Conservation (phyloP, 345 rosid species). For the Ricinus communis region DNA sequence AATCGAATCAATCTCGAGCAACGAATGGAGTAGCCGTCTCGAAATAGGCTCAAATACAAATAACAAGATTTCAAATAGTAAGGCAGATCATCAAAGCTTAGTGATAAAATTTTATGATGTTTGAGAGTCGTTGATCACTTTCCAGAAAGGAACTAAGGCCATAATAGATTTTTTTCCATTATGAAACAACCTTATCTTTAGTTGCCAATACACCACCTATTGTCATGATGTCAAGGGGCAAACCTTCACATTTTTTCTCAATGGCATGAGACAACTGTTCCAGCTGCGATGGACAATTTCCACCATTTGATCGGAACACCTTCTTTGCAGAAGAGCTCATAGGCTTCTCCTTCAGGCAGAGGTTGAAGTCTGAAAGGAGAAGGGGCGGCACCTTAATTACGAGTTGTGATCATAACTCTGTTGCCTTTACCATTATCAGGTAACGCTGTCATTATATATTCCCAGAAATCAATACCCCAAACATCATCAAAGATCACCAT, state of each 20-base stretch:
- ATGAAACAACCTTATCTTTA: background rate
- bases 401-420: slow-evolving; percentile 39
- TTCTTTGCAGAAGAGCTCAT: background rate
- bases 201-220: slow-evolving; percentile 15
- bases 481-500: slow-evolving; percentile 37
- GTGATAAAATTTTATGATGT: slow-evolving; percentile 1
- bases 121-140: background rate
- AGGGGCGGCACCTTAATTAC: slow-evolving; percentile 26
- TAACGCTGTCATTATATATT: slow-evolving; percentile 32
- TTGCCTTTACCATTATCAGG: slow-evolving; percentile 31
- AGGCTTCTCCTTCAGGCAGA: background rate
- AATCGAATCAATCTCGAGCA: background rate
- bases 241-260: slow-evolving; percentile 16
- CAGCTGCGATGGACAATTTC: slow-evolving; percentile 6
- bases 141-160: background rate
- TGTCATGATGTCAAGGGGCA: slow-evolving; percentile 14
- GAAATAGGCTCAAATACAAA: slow-evolving; percentile 8
- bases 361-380: background rate
- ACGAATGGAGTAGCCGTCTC: background rate
- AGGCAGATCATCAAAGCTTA: slow-evolving; percentile 6
- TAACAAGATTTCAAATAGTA: too few species aligned
- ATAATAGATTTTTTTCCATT: background rate
- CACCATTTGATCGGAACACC: background rate
- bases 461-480: slow-evolving; percentile 36
- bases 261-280: slow-evolving; percentile 1